Base-by-base conservation (phyloP, 768 basidiomycete genomes). In the Rhodotorula kratochvilovae region DNA sequence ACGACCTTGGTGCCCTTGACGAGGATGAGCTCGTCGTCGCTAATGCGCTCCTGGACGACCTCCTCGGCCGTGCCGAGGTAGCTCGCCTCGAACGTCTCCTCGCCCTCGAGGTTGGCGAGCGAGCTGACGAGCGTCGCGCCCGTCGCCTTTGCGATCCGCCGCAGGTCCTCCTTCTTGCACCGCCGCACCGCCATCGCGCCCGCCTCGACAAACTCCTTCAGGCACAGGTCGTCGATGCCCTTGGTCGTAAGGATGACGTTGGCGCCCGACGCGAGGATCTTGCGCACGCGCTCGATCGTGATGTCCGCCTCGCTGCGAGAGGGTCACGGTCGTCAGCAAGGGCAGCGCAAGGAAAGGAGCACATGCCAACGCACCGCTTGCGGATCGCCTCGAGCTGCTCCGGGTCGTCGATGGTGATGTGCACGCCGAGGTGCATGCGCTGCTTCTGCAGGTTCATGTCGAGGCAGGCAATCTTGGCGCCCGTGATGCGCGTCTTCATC, bases 181-280 rank as follows among this genome's bases (percentile, higher is more conserved):
- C 96, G 86, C 74, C 96, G 88, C 60, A 97, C 96, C 55, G 94
- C 96, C 90, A 98, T 98, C 2, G 95, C 95, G 51, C 96, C 96
- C 29, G 93, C 94, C 81, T 99, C 96, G 58, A 98, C 91, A 77
- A 98, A 99, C 82, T 98, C 96, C 80, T 99, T 99, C 76, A 98
- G 83, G 80, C 93, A 97, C 27, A 98, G 84, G 79, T 99, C 96
- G 77, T 99, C 96, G 76, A 98, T 99, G 48, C 96, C 96, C 81
- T 98, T 98, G 21, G 96, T 97, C 23, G 96, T 99, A 66, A 98
- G 82, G 53, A 98, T 87, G 71, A 98, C 96, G 78, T 98, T 98
- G 43, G 96, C 96, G 45, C 96, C 96, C 23, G 95, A 86, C 10
- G 89, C 92, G 70, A 99, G 84, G 77, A 98, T 94, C 84, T 98